Percentiles rank a stretch among this genome's conserved stretches.
These are phyloP conservation scores for Wickerhamiella azyma DNA, from an alignment of 805 yeast genomes.

Conservation along the genomic window DNA sequence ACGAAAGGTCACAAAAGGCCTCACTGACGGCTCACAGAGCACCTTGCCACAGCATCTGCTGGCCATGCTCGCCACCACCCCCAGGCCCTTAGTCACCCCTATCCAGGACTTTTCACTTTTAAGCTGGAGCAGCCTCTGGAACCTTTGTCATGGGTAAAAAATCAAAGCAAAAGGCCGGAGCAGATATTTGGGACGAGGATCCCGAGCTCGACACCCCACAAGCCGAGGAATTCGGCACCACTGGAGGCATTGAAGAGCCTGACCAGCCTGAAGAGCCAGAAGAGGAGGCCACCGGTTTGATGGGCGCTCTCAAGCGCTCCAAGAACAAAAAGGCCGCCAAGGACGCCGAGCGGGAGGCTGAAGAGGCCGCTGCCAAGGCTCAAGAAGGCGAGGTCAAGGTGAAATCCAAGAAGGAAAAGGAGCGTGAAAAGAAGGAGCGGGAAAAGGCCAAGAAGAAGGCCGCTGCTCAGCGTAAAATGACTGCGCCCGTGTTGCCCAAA, in stretches of 20 bases:
- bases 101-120: too few relatives aligned
- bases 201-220: constrained; percentile 33
- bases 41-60: too few relatives aligned
- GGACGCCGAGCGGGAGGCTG: constrained; percentile 36
- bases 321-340: constrained; percentile 64
- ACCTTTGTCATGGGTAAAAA: constrained; percentile 36
- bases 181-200: constrained; percentile 72
- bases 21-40: too few relatives aligned
- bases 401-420: constrained; percentile 89
- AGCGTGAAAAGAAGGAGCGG: constrained; percentile 64
- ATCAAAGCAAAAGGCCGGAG: constrained; percentile 55
- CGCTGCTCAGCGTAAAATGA: constrained; percentile 74
- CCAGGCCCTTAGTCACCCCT: too few relatives aligned
- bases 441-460: constrained; percentile 80
- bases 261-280: constrained; percentile 20
- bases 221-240: constrained; percentile 41
- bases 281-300: constrained; percentile 43
- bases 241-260: constrained; percentile 14
- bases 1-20: too few relatives aligned
- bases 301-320: constrained; percentile 69
- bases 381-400: constrained; percentile 50
- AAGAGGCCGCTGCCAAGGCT: constrained; percentile 19
- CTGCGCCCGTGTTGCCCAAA: constrained; percentile 44
- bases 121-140: too few relatives aligned
- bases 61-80: too few relatives aligned